Percentiles rank a stretch among this genome's conserved stretches.
These are phyloP conservation scores for Gracilaria vermiculophylla DNA, from an alignment of 23 red algal species.

Conservation along the genomic window DNA sequence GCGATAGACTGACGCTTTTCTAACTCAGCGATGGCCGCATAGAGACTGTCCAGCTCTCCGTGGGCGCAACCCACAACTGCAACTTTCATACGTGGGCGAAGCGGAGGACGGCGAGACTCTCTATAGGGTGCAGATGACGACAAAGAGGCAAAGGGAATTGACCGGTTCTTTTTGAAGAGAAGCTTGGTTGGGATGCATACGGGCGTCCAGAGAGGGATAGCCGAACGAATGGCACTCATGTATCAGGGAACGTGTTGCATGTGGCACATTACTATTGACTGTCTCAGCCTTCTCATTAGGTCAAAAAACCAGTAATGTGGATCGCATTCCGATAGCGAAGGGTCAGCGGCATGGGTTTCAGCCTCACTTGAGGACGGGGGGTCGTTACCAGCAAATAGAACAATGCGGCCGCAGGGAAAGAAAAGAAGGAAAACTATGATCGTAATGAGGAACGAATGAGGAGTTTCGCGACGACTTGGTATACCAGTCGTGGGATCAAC, in stretches of 20 bases:
- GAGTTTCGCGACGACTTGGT: too few relatives aligned
- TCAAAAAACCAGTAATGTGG: too few relatives aligned
- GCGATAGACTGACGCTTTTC: constrained; percentile 1
- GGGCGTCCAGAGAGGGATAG: background rate
- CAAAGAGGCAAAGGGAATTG: background rate
- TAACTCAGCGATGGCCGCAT: constrained; percentile 59
- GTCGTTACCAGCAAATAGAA: too few relatives aligned
- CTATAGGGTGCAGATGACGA: background rate
- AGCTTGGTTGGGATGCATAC: background rate
- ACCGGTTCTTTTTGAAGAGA: background rate
- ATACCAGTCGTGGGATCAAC: too few relatives aligned
- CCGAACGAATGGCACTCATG: constrained; percentile 2
- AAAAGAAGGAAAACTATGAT: too few relatives aligned
- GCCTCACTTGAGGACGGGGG: too few relatives aligned
- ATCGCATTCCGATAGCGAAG: too few relatives aligned
- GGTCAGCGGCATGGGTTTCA: too few relatives aligned
- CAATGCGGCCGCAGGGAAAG: too few relatives aligned
- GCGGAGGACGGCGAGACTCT: background rate
- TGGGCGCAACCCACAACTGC: constrained; percentile 90
- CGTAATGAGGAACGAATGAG: too few relatives aligned
- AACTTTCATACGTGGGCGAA: constrained; percentile 30
- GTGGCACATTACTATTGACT: background rate
- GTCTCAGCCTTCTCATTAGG: too few relatives aligned
- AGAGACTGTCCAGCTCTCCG: constrained; percentile 84
- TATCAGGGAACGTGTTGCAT: background rate